phyloP scores from a whole-genome alignment of 495 filamentous ascomycete genomes.

The Penicillium samsonianum region DNA sequence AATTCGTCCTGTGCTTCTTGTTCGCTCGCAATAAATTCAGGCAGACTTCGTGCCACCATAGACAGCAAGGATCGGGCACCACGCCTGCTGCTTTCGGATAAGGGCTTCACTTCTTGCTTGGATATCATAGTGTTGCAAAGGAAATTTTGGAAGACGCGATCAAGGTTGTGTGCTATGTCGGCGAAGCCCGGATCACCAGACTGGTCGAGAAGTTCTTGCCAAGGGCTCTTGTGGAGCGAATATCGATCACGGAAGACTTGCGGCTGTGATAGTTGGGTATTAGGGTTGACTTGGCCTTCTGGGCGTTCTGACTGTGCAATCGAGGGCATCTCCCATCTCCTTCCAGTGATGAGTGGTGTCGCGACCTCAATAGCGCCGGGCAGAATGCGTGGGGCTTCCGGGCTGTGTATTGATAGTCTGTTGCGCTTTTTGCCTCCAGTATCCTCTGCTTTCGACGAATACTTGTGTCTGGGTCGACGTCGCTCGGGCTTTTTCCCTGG shows the following conservation, averaged over 20 bases:
- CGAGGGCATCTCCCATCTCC: conserved; percentile 25
- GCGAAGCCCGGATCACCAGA: conserved; percentile 38
- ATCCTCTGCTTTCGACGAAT: conserved; percentile 36
- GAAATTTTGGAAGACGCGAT: conserved; percentile 43
- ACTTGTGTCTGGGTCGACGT: conserved; percentile 42
- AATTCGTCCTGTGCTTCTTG: conserved; percentile 56
- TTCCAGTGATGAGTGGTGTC: conserved; percentile 48
- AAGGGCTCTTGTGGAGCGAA: conserved; percentile 38
- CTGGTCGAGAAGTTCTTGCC: conserved; percentile 42
- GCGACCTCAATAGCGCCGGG: conserved; percentile 51
- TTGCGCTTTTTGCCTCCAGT: conserved; percentile 29
- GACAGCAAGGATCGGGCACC: conserved; percentile 62
- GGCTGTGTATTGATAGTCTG: conserved; percentile 40
- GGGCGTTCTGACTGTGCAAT: conserved; percentile 20
- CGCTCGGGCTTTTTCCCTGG: conserved; percentile 38
- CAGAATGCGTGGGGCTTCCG: conserved; percentile 39
- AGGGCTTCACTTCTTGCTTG: neutral
- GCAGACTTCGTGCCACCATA: conserved; percentile 63
- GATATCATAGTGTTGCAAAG: conserved; percentile 36
- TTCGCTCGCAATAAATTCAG: conserved; percentile 62
- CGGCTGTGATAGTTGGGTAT: conserved; percentile 1
- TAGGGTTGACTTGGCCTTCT: neutral
- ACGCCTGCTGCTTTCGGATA: conserved; percentile 3
- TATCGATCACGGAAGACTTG: conserved; percentile 25
- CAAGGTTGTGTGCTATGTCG: conserved; percentile 41